A percentile compares a stretch with the other conserved stretches of the same genome.
phyloP scores from a whole-genome alignment of 768 basidiomycete species.

The Kwoniella shandongensis region DNA sequence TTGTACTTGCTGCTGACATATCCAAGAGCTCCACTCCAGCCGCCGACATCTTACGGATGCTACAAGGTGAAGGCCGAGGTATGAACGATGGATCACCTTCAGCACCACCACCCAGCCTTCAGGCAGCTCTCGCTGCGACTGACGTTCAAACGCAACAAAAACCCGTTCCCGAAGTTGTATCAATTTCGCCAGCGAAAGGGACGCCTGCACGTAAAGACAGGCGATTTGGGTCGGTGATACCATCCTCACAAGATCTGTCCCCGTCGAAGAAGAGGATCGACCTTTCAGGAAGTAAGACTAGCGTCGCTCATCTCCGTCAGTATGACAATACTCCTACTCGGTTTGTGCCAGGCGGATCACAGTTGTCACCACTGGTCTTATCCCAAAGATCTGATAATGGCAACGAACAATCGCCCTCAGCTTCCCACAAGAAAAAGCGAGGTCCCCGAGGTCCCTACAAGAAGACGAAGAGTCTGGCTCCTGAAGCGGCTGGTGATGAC shows the following conservation, averaged over 20 bases:
- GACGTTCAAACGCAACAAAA: too few species aligned
- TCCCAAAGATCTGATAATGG: too few species aligned
- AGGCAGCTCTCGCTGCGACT: too few species aligned
- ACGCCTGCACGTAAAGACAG: background rate
- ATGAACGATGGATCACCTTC: background rate
- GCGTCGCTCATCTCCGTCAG: background rate
- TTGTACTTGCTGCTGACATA: too few species aligned
- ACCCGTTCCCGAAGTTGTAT: too few species aligned
- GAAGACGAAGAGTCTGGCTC: too few species aligned
- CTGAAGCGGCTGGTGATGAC: too few species aligned
- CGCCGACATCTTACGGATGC: conserved; percentile 10
- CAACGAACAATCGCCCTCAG: too few species aligned
- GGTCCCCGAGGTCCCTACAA: too few species aligned
- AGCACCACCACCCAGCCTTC: too few species aligned
- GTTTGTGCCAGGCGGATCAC: background rate
- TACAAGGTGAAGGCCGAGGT: background rate
- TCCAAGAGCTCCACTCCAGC: conserved; percentile 4
- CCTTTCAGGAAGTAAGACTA: background rate
- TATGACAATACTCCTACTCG: conserved; percentile 9
- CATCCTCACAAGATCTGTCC: conserved; percentile 1
- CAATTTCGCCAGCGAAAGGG: too few species aligned
- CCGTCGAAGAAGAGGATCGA: conserved; percentile 15
- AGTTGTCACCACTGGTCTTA: background rate
- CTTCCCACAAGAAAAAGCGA: too few species aligned
- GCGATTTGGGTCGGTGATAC: background rate